Evolutionary conservation across 805 yeast genomes (phyloP), one percentile per base, ranked within the genome.

Genomic region (Metschnikowia santaceciliae): DNA sequence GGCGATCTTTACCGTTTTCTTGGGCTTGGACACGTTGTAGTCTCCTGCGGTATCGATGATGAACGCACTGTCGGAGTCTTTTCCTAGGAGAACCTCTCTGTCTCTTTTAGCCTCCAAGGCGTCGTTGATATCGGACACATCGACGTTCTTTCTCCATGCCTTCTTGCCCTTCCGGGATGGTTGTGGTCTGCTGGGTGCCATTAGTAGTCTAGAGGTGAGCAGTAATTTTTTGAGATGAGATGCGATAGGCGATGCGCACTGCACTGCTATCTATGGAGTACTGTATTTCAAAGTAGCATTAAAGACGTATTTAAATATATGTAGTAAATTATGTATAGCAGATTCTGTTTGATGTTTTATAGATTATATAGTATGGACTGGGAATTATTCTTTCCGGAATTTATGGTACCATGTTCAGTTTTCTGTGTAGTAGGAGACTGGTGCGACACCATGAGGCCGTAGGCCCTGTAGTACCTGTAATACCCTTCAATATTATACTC

Each of bases 141-240:
- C 96, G 52, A 94, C 87, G 68, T 94, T 89, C 69, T 90, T 90
- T 66, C 96, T 82, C 95, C 97, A 89, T 4, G 96, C 83, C 65
- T 80, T 85, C 77, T 88, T 92, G 41, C 96, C 96, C 74, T 94
- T 94, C 63, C 98, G 79, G 6, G 97, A 90, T 4, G 86, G 63
- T 69, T 91, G 97, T 79, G 83, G 32, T 26, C 42, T 49, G 14
- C 20, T 39, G 39, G 47, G 47, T 22, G 54, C 58, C 58, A 55
- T 55, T 23, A 30, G n/a, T 8, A 23, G 23, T 43, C 20, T 43
- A 20, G 46, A 6, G 30, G 45, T 26, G 43, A 41, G 32, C 38
- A 42, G 46, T 42, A 42, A 42, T 42, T 42, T 42, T 42, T 42
- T 32, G 46, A 19, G 51, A 46, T 41, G 42, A 34, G 52, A 32